A percentile compares a stretch with the other conserved stretches of the same genome.
These are phyloP conservation scores for Xylaria nigripes DNA, from an alignment of 495 filamentous ascomycete genomes.

Conservation along the genomic window DNA sequence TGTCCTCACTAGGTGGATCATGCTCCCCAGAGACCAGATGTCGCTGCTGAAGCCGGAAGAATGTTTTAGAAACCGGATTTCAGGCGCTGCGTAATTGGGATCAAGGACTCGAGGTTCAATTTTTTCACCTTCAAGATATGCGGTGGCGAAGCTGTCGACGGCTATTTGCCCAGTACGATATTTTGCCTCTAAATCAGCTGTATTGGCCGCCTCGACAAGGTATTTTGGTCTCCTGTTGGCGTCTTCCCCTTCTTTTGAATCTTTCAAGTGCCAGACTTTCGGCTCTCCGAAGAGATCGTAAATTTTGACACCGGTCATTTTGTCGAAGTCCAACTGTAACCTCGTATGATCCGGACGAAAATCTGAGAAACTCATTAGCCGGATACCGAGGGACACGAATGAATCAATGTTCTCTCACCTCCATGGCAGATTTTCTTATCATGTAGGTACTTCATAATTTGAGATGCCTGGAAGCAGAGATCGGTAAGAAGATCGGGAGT, in stretches of 20 bases:
- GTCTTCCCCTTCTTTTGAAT: neutral
- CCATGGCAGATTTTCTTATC: constrained; percentile 1
- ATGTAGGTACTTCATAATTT: neutral
- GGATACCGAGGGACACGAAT: neutral
- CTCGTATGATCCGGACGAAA: neutral
- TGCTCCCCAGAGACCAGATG: neutral
- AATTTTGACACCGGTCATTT: neutral
- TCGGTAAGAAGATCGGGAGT: neutral
- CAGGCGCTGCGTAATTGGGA: constrained; percentile 3
- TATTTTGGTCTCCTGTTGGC: neutral
- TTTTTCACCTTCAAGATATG: neutral
- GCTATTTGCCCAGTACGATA: neutral
- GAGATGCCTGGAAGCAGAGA: constrained; percentile 1
- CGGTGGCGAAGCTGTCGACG: neutral
- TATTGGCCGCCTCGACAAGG: neutral
- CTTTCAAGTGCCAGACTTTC: neutral
- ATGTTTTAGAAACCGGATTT: neutral
- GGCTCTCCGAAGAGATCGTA: neutral
- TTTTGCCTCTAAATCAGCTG: neutral
- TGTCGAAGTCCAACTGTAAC: neutral
- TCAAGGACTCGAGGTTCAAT: neutral
- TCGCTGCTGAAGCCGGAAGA: constrained; percentile 1
- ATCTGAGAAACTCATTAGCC: neutral
- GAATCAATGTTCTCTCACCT: neutral
- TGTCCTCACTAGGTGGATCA: neutral